Evolutionary conservation across 148 eudicot species (phyloP).

Genomic region (Nepenthes mirabilis): DNA sequence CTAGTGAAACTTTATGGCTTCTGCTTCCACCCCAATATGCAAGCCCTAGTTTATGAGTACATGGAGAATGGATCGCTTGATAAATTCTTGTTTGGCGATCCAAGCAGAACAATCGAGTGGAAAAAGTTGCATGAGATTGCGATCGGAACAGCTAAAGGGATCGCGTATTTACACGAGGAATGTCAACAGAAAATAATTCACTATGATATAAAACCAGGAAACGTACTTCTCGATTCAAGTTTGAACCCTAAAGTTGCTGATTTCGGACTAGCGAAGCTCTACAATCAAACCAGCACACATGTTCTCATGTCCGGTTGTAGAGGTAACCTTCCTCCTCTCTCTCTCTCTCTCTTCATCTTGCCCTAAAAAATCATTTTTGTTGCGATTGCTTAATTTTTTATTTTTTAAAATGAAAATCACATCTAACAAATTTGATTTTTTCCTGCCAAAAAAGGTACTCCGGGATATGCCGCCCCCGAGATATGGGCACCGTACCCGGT

Average conservation of each 20-base stretch:
- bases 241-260: slow-evolving; percentile 20
- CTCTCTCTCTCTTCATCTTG: no score
- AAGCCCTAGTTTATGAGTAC: slow-evolving; percentile 22
- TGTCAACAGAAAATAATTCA: slow-evolving; percentile 21
- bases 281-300: slow-evolving; percentile 15
- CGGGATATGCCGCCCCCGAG: slow-evolving; percentile 28
- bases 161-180: slow-evolving; percentile 22
- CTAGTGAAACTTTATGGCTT: slow-evolving; percentile 22
- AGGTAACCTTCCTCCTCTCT: background rate
- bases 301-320: slow-evolving; percentile 15
- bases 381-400: no score
- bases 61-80: slow-evolving; percentile 21
- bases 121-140: slow-evolving; percentile 13
- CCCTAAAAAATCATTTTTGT: no score
- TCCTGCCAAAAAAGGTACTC: slow-evolving; percentile 4
- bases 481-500: slow-evolving; percentile 27
- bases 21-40: slow-evolving; percentile 15
- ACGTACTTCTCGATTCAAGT: slow-evolving; percentile 15
- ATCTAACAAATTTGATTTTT: no score
- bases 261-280: slow-evolving; percentile 21
- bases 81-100: slow-evolving; percentile 4
- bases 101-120: background rate
- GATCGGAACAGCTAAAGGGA: slow-evolving; percentile 20
- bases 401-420: no score
- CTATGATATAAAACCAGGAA: slow-evolving; percentile 22